Evolutionary conservation across 2,329 filamentous ascomycete genomes (phyloP).

Genomic region (Colletotrichum sp.): DNA sequence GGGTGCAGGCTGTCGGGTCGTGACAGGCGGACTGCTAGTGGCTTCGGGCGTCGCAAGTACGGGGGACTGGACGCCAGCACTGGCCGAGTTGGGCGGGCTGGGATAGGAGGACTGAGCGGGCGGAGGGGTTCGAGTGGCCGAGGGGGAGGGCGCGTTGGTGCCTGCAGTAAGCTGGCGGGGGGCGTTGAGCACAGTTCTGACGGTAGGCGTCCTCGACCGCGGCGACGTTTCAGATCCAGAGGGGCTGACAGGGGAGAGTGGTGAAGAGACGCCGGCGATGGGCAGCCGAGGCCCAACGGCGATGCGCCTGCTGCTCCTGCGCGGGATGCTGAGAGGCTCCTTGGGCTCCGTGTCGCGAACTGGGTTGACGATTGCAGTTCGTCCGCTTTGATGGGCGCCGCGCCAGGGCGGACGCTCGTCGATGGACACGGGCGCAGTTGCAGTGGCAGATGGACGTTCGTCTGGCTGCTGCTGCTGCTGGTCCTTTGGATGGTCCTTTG

Average conservation of each 20-base stretch:
- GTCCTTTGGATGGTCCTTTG: not conserved
- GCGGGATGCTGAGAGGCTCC: slow-evolving; percentile 61
- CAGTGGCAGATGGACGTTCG: slow-evolving; percentile 25
- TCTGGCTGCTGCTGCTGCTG: not conserved
- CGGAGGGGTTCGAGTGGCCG: slow-evolving; percentile 12
- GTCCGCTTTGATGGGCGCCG: slow-evolving; percentile 74
- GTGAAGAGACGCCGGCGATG: slow-evolving; percentile 22
- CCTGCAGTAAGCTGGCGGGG: slow-evolving; percentile 9
- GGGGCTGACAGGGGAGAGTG: slow-evolving; percentile 35
- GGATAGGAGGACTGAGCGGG: slow-evolving; percentile 30
- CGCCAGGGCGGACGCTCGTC: slow-evolving; percentile 69
- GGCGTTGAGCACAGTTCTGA: slow-evolving; percentile 33
- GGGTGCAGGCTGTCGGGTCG: slow-evolving; percentile 8
- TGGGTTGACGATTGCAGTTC: slow-evolving; percentile 66
- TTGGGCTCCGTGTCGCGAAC: slow-evolving; percentile 64
- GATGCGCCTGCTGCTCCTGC: slow-evolving; percentile 51
- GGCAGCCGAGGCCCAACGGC: slow-evolving; percentile 26
- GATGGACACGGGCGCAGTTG: slow-evolving; percentile 24
- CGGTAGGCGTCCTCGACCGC: slow-evolving; percentile 28
- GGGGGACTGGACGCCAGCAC: slow-evolving; percentile 14
- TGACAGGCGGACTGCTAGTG: not conserved
- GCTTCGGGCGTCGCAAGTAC: slow-evolving; percentile 22
- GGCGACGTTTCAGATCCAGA: slow-evolving; percentile 38
- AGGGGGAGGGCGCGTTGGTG: slow-evolving; percentile 35
- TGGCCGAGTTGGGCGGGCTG: slow-evolving; percentile 36